Base-by-base conservation (phyloP, 305 asterid genomes). In the Coffea humblotiana region DNA sequence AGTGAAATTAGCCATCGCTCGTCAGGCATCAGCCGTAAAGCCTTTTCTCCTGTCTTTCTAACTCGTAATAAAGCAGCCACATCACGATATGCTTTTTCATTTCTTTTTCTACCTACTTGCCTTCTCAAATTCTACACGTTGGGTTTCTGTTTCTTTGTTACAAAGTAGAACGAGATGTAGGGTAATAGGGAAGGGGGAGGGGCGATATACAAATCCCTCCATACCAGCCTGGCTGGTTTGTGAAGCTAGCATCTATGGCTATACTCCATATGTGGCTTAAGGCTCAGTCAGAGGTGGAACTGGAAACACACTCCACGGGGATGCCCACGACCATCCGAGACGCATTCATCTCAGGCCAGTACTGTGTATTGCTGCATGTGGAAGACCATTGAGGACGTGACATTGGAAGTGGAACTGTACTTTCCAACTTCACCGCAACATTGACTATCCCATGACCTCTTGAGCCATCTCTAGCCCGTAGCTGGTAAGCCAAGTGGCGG, bases 381-480 rank as follows among this genome's bases (percentile, higher is more conserved):
- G 75, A 19, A 10, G 74, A 71, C 71, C 73, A 71, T 21, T 74
- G 82, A 56, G 84, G 87, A 13, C 25, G 65, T 60, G 11, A 67
- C 61, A 69, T 23, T 21, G 80, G 67, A 48, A 61, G 51, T 29
- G 78, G 71, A 47, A 71, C 56, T 29, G 78, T 70, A 56, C 81
- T 79, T 35, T 84, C 83, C 77, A 86, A 75, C 67, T 79, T 86
- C 4, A 87, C 85, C 6, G 88, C 85, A 80, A 89, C 82, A 72
- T 86, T 89, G 14, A 89, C 90, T 61, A 89, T 56, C 25, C 92
- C 92, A 37, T 82, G 79, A 52, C 92, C 88, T 69, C 90, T 84
- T 21, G 88, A 79, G 35, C 92, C 92, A 67, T 89, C 90, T 47
- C 74, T 83, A 23, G 63, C 85, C 77, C 88, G 76, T 18, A 89